phyloP scores from a whole-genome alignment of 148 eudicot species.

The Agrostemma githago region DNA sequence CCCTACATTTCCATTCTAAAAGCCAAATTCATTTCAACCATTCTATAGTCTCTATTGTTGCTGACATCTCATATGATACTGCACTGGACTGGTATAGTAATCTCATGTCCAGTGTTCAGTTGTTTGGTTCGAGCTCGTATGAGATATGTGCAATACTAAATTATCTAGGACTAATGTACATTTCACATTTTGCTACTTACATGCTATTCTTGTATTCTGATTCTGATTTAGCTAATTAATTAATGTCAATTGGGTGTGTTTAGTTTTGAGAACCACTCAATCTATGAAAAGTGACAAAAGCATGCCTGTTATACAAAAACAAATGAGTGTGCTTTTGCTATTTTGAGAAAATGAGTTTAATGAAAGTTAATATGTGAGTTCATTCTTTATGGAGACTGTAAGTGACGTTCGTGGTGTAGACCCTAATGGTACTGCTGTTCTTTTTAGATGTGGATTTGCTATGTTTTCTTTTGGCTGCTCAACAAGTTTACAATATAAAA shows the following conservation, averaged over 20 bases:
- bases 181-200: neutral
- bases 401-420: neutral
- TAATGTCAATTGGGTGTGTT: neutral
- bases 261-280: neutral
- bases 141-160: neutral
- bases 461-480: neutral
- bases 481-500: neutral
- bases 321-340: neutral
- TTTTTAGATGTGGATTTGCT: neutral
- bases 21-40: too few species aligned
- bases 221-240: too few species aligned
- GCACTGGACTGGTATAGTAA: neutral
- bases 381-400: neutral
- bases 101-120: neutral
- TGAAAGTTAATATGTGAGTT: neutral
- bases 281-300: neutral
- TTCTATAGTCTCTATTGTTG: too few species aligned
- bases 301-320: neutral
- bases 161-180: neutral
- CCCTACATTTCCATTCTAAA: too few species aligned
- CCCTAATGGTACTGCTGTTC: neutral
- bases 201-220: neutral
- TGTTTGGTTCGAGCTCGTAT: neutral
- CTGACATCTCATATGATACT: neutral
- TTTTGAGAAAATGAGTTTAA: neutral